A percentile compares a stretch with the other conserved stretches of the same genome.
These are phyloP conservation scores for Phytophthora agathidicida DNA, from an alignment of 352 stramenopile species.

Conservation along the genomic window DNA sequence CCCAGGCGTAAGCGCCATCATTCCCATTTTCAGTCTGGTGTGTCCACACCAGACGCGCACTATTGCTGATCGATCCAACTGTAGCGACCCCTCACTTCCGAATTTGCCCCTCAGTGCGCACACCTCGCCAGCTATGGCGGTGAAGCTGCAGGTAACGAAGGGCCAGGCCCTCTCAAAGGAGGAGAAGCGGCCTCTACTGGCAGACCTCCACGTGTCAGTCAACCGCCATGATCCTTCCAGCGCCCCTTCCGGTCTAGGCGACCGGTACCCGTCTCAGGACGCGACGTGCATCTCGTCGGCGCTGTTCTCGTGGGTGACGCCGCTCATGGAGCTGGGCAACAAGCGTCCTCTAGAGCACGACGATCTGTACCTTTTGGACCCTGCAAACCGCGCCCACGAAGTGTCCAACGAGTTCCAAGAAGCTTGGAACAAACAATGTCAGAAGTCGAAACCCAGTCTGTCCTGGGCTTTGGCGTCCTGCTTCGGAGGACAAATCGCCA, in stretches of 20 bases:
- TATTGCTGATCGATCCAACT: too few relatives aligned
- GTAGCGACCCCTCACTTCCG: conserved; percentile 7
- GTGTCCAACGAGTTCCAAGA: conserved; percentile 48
- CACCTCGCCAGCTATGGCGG: conserved; percentile 18
- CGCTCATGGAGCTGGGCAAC: conserved; percentile 77
- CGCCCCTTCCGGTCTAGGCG: conserved; percentile 37
- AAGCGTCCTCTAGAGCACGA: conserved; percentile 64
- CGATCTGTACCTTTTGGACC: conserved; percentile 76
- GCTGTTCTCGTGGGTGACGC: conserved; percentile 82
- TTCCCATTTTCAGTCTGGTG: too few relatives aligned
- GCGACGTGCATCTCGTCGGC: conserved; percentile 53
- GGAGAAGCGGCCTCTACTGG: conserved; percentile 37
- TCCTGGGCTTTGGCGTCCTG: conserved; percentile 45
- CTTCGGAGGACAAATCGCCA: conserved; percentile 54
- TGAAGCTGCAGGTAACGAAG: conserved; percentile 31
- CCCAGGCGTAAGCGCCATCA: conserved; percentile 23
- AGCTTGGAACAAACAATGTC: conserved; percentile 45
- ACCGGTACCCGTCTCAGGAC: conserved; percentile 63
- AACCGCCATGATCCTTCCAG: conserved; percentile 6
- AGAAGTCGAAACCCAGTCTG: conserved; percentile 45
- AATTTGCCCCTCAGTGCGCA: conserved; percentile 16
- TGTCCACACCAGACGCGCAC: too few relatives aligned
- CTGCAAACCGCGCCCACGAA: conserved; percentile 46
- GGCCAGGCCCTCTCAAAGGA: conserved; percentile 10
- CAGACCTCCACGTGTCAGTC: conserved; percentile 32